Base-by-base conservation (phyloP, 1,284 basidiomycete genomes). In the Boletus mariae region DNA sequence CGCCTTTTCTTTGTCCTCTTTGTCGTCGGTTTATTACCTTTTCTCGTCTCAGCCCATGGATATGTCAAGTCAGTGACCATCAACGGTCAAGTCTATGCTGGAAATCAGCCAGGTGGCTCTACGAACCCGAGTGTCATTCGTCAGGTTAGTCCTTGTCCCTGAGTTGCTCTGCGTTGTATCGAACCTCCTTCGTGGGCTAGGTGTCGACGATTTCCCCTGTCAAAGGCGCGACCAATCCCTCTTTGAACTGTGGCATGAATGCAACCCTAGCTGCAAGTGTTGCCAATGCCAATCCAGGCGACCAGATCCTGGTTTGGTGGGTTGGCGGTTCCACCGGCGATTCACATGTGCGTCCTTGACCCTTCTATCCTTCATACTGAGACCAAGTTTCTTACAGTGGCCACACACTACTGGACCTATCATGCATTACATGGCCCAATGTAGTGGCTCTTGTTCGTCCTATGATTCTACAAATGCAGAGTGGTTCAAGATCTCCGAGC, bases 241-340 rank as follows among this genome's bases (percentile, higher is more conserved):
- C 68, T 49, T 48, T 78, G 4, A 71, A 69, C 52, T 79, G 78
- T 55, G 77, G 78, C 45, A 67, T 65, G 57, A 67, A 71, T 49
- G 75, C 78, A 15, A 64, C 70, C 51, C 54, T 61, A 4, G 75
- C 75, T 9, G 49, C 67, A 2, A 47, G 71, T 11, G 64, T 72
- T 28, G 78, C 71, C 13, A 61, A 60, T 40, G 75, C 70, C 5
- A 71, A 68, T 25, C 71, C 78, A 10, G 77, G 78, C 2, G 76
- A 73, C 47, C 60, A 63, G 35, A 9, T 75, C 23, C 45, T 47
- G 12, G 53, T 75, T 53, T 41, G 61, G 34, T 75, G 71, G 73
- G 63, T 62, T 3, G 68, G 68, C 3, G 62, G 67, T n/a, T 34
- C 67, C 28, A 71, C 68, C 0, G 68, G 69, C 15, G 45, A 40